These are phyloP conservation scores for Cercospora sp. DNA, from an alignment of 2,329 filamentous ascomycete genomes.

Conservation along the genomic window DNA sequence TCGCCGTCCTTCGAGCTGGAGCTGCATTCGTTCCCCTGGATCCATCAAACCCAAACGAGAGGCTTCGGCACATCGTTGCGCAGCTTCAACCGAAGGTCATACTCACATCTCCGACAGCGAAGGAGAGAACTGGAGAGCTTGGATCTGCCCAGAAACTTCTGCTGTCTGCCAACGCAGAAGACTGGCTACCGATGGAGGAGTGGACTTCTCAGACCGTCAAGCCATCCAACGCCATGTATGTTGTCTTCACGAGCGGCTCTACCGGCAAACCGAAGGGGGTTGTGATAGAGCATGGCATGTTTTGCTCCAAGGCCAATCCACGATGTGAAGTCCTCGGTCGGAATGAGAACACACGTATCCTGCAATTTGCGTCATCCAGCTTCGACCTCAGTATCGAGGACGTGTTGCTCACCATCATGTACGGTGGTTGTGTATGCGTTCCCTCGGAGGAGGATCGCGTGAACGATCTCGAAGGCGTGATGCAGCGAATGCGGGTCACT, in stretches of 20 bases:
- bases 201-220: not conserved
- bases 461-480: not conserved
- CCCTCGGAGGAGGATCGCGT: not conserved
- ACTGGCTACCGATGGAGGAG: not conserved
- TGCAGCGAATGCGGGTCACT: not conserved
- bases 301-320: not conserved
- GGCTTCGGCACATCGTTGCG: not conserved
- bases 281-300: constrained; percentile 19
- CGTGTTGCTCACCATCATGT: not conserved
- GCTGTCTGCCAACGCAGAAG: not conserved
- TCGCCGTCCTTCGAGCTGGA: constrained; percentile 36
- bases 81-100: not conserved
- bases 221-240: constrained; percentile 6
- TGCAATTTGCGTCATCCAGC: not conserved
- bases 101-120: not conserved
- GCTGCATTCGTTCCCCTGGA: constrained; percentile 18
- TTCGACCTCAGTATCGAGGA: not conserved
- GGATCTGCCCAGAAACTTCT: not conserved
- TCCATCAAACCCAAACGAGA: not conserved
- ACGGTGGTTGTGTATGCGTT: not conserved
- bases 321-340: not conserved
- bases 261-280: constrained; percentile 26
- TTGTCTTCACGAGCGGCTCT: constrained; percentile 23
- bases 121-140: not conserved
- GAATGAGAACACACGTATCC: not conserved